phyloP scores from a whole-genome alignment of 129 eudicot species.

The Kitagawia praeruptora region DNA sequence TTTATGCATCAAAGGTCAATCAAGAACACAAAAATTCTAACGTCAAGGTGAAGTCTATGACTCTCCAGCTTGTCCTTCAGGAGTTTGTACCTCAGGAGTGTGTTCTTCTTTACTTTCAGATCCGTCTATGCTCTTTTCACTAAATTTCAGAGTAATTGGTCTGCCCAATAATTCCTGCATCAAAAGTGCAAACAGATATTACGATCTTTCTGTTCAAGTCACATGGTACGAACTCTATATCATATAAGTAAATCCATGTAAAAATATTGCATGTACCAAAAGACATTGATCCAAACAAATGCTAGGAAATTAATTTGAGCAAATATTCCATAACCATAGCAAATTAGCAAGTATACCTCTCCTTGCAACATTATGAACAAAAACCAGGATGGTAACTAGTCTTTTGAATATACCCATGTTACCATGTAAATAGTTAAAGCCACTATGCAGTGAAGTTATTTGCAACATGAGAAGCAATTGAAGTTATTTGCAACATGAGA shows the following conservation, averaged over 20 bases:
- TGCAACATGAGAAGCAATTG: no score
- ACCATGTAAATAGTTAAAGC: not conserved
- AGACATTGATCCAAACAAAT: not conserved
- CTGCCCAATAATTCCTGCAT: conserved; percentile 76
- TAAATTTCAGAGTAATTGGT: conserved; percentile 48
- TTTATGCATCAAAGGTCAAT: not conserved
- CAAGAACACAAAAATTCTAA: not conserved
- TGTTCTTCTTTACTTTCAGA: conserved; percentile 34
- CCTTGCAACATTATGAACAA: not conserved
- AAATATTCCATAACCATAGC: not conserved
- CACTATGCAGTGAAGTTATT: no score
- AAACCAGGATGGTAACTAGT: not conserved
- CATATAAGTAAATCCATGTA: not conserved
- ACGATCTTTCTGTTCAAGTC: not conserved
- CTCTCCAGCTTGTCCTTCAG: not conserved
- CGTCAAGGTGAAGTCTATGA: conserved; percentile 17
- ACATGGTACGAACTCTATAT: no score
- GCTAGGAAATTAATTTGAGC: no score
- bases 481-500: not conserved
- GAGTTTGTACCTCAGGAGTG: not conserved
- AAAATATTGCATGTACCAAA: not conserved
- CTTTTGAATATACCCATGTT: not conserved
- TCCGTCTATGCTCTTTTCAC: conserved; percentile 33
- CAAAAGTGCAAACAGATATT: conserved; percentile 3
- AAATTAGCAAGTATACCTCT: not conserved